These are phyloP conservation scores for Pleurotus cornucopiae DNA, from an alignment of 768 basidiomycete species.

Conservation along the genomic window DNA sequence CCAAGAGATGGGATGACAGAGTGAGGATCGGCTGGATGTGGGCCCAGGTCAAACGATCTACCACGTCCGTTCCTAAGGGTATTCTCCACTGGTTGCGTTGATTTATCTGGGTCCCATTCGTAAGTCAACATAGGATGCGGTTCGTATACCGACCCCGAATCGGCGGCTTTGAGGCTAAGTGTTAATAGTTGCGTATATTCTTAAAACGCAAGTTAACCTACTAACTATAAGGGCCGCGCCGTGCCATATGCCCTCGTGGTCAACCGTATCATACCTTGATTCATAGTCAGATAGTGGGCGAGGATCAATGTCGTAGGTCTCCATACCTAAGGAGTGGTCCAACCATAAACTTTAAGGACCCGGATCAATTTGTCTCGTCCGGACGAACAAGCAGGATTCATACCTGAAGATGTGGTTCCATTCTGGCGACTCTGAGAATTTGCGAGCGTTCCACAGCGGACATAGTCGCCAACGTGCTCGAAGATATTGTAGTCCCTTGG, in stretches of 20 bases:
- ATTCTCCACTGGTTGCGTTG: conserved; percentile 9
- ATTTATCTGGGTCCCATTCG: conserved; percentile 64
- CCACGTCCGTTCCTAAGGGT: neutral
- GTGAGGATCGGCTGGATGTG: conserved; percentile 74
- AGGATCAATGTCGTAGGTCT: neutral
- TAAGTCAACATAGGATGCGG: conserved; percentile 68
- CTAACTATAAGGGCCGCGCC: conserved; percentile 88
- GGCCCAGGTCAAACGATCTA: conserved; percentile 53
- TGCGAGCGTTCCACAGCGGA: conserved; percentile 65
- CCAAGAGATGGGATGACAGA: conserved; percentile 34
- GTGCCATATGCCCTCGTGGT: conserved; percentile 74
- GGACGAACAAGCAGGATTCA: neutral
- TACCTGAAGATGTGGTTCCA: conserved; percentile 77
- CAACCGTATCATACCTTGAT: conserved; percentile 79
- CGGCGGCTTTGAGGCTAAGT: conserved; percentile 48
- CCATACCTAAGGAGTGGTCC: conserved; percentile 70
- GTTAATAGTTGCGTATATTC: conserved; percentile 2
- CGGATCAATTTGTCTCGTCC: neutral
- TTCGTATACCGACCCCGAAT: conserved; percentile 74
- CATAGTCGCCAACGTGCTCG: conserved; percentile 43
- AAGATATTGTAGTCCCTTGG: conserved; percentile 24
- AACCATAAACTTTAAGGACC: conserved; percentile 66
- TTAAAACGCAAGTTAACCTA: conserved; percentile 34
- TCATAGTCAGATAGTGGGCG: conserved; percentile 2
- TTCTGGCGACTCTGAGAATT: conserved; percentile 52